Conservation (phyloP, 1,284 basidiomycete genomes). For the Sphagnurus paluster region DNA sequence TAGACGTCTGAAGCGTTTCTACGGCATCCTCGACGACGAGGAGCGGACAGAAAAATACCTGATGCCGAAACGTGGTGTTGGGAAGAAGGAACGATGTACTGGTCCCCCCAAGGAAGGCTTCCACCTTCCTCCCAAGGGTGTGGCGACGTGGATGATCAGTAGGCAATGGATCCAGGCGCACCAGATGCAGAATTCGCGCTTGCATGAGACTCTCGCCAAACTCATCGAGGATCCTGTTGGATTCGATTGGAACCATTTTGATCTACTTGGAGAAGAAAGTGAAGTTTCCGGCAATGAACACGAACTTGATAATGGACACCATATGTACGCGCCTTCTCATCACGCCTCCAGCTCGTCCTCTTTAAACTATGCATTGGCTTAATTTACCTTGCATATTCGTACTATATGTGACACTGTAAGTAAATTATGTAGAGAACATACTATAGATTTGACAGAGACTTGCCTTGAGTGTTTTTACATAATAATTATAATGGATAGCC, state of each 20-base stretch:
- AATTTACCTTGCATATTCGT: background rate
- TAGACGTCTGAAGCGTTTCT: slow-evolving; percentile 55
- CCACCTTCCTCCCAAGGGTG: slow-evolving; percentile 59
- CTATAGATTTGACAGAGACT: too few relatives aligned
- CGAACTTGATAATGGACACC: slow-evolving; percentile 9
- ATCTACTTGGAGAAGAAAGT: slow-evolving; percentile 56
- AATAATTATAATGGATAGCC: too few relatives aligned
- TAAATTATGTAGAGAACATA: too few relatives aligned
- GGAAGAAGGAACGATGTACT: slow-evolving; percentile 51
- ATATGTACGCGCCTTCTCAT: slow-evolving; percentile 22
- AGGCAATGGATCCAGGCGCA: slow-evolving; percentile 53
- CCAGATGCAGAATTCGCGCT: slow-evolving; percentile 43
- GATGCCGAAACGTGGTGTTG: slow-evolving; percentile 56
- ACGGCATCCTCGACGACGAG: slow-evolving; percentile 56
- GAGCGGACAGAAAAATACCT: slow-evolving; percentile 43
- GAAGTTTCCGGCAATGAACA: slow-evolving; percentile 35
- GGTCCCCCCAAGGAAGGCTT: slow-evolving; percentile 60
- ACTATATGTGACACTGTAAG: too few relatives aligned
- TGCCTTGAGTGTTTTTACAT: too few relatives aligned
- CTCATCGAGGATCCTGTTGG: slow-evolving; percentile 45
- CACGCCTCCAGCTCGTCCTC: slow-evolving; percentile 29
- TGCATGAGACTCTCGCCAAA: slow-evolving; percentile 40
- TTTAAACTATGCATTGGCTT: slow-evolving; percentile 30
- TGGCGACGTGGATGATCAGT: slow-evolving; percentile 76
- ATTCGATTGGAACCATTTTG: slow-evolving; percentile 48